Conservation (phyloP, 164 flowering plant genomes). For the Hamamelis virginiana region DNA sequence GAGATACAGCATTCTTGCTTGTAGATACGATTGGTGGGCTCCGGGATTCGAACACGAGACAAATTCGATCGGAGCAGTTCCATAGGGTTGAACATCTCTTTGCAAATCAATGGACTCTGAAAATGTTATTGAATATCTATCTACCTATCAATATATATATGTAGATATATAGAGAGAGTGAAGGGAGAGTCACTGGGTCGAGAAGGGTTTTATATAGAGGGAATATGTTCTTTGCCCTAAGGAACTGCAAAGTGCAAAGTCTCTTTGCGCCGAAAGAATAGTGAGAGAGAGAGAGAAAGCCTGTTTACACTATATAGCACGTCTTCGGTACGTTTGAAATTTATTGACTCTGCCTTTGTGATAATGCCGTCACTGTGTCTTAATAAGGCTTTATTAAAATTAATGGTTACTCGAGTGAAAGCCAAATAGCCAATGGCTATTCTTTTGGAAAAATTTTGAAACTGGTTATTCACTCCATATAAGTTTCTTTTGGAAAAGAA, state of each 20-base stretch:
- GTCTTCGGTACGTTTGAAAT: no score
- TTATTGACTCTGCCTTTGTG: no score
- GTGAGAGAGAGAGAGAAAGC: background rate
- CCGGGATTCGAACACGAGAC: conserved; percentile 87
- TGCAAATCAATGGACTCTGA: background rate
- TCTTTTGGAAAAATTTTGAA: no score
- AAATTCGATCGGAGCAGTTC: conserved; percentile 82
- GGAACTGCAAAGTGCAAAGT: conserved; percentile 8
- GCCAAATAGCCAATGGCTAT: no score
- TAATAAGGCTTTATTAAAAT: no score
- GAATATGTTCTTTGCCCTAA: conserved; percentile 26
- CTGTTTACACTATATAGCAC: no score
- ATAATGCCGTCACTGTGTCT: no score
- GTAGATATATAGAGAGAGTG: conserved; percentile 5
- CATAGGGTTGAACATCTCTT: conserved; percentile 42
- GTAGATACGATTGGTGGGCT: conserved; percentile 93
- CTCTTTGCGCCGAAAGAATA: conserved; percentile 6
- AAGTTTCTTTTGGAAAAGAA: no score
- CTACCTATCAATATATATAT: no score
- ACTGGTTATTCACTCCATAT: no score
- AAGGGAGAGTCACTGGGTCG: background rate
- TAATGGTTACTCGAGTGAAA: no score
- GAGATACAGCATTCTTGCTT: conserved; percentile 96
- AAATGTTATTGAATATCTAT: background rate
- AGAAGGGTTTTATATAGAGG: background rate